Evolutionary conservation across 768 basidiomycete species (phyloP).

Genomic region (Calocybe cyanea): DNA sequence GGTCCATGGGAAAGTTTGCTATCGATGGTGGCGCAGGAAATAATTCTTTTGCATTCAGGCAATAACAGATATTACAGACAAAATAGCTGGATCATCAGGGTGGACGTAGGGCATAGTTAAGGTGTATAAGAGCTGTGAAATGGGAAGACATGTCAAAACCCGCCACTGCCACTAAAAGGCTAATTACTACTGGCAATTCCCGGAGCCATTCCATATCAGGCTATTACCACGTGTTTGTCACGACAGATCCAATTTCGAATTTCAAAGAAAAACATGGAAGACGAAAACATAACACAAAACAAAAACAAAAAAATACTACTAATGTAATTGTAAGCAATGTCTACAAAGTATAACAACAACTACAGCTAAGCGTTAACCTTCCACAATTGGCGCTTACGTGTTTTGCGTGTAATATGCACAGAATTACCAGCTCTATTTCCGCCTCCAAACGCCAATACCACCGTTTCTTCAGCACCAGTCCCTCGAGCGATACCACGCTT

Average conservation of each 20-base stretch:
- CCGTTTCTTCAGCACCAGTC: constrained; percentile 79
- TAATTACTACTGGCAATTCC: constrained; percentile 33
- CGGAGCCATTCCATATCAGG: constrained; percentile 26
- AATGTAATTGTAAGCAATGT: too few species aligned
- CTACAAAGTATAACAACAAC: constrained; percentile 17
- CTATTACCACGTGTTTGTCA: constrained; percentile 27
- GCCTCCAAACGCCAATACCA: constrained; percentile 85
- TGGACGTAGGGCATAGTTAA: constrained; percentile 6
- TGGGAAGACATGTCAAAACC: constrained; percentile 33
- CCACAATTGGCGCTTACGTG: constrained; percentile 79
- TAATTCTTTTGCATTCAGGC: constrained; percentile 25
- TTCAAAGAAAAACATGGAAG: not conserved
- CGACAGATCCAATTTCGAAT: constrained; percentile 14
- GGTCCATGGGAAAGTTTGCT: constrained; percentile 46
- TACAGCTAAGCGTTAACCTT: constrained; percentile 71
- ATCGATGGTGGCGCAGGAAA: constrained; percentile 48
- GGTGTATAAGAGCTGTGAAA: constrained; percentile 10
- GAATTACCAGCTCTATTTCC: constrained; percentile 63
- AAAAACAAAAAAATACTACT: too few species aligned
- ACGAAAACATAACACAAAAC: too few species aligned
- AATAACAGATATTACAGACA: constrained; percentile 1
- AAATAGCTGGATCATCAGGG: constrained; percentile 5
- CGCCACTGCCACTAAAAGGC: constrained; percentile 36
- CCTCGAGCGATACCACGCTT: constrained; percentile 75
- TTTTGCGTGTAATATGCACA: constrained; percentile 85